Evolutionary conservation across 2,329 filamentous ascomycete genomes (phyloP).

Genomic region (Alternaria incomplexa): DNA sequence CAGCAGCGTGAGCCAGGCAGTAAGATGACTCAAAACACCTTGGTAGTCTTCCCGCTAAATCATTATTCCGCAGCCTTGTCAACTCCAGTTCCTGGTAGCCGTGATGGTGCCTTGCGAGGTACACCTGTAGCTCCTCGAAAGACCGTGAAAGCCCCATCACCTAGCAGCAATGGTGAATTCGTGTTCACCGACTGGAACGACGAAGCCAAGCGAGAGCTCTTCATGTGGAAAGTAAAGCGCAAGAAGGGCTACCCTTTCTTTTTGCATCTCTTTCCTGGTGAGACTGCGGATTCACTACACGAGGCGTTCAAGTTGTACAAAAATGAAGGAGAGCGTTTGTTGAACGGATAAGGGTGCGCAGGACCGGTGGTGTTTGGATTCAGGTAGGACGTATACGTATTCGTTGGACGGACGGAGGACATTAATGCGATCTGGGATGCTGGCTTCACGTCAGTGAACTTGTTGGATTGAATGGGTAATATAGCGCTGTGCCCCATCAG

Average conservation of each 20-base stretch:
- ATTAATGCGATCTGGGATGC: neutral
- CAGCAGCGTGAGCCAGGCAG: neutral
- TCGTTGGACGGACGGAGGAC: neutral
- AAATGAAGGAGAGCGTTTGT: neutral
- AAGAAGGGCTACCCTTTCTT: conserved; percentile 2
- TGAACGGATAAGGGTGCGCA: neutral
- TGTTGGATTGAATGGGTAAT: neutral
- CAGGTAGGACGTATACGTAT: neutral
- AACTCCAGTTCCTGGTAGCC: neutral
- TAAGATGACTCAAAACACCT: neutral
- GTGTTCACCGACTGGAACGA: conserved; percentile 5
- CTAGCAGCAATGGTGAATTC: neutral
- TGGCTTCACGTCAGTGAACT: neutral
- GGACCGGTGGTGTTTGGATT: neutral
- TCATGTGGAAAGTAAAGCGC: conserved; percentile 1
- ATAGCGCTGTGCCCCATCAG: neutral
- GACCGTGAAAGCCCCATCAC: neutral
- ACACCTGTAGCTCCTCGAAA: neutral
- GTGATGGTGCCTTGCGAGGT: neutral
- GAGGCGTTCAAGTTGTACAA: conserved; percentile 3
- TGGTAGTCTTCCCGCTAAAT: neutral
- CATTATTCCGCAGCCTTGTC: neutral
- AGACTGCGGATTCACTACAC: neutral
- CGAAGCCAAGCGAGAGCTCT: conserved; percentile 1
- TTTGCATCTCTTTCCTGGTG: conserved; percentile 1